phyloP scores from a whole-genome alignment of 306 rosid genomes.

The Prosopis cineraria region DNA sequence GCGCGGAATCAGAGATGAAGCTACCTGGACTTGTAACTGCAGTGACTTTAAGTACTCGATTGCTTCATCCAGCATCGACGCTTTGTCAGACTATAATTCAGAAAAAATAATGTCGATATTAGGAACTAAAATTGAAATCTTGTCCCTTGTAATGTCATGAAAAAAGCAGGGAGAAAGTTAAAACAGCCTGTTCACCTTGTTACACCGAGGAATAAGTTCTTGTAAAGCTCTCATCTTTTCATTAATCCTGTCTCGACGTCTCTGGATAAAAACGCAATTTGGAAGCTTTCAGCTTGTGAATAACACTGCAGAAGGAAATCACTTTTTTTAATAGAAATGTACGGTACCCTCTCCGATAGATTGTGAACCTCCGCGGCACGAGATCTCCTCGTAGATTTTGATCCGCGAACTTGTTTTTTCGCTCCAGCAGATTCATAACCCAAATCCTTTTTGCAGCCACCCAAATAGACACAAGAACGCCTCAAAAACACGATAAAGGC shows the following conservation, averaged over 20 bases:
- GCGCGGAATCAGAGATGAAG: background rate
- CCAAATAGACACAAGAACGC: conserved; percentile 24
- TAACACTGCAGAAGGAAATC: background rate
- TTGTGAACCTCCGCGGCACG: conserved; percentile 92
- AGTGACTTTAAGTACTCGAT: conserved; percentile 85
- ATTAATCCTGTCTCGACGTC: conserved; percentile 87
- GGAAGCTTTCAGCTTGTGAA: conserved; percentile 18
- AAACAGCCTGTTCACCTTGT: conserved; percentile 52
- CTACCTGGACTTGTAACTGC: conserved; percentile 86
- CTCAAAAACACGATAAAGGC: background rate
- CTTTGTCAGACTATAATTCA: conserved; percentile 76
- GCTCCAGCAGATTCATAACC: conserved; percentile 56
- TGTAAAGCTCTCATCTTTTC: conserved; percentile 87
- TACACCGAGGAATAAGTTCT: conserved; percentile 88
- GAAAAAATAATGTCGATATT: conserved; percentile 4
- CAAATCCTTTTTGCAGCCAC: conserved; percentile 48
- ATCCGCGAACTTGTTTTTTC: conserved; percentile 55
- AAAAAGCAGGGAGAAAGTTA: background rate
- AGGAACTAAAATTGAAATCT: background rate
- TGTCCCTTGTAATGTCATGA: background rate
- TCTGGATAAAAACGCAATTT: conserved; percentile 48
- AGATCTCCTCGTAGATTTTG: conserved; percentile 63
- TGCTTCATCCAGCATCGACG: conserved; percentile 94
- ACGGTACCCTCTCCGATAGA: conserved; percentile 80
- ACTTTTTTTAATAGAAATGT: background rate